A percentile compares a stretch with the other conserved stretches of the same genome.
These are phyloP conservation scores for Entonaema liquescens DNA, from an alignment of 495 filamentous ascomycete species.

Conservation along the genomic window DNA sequence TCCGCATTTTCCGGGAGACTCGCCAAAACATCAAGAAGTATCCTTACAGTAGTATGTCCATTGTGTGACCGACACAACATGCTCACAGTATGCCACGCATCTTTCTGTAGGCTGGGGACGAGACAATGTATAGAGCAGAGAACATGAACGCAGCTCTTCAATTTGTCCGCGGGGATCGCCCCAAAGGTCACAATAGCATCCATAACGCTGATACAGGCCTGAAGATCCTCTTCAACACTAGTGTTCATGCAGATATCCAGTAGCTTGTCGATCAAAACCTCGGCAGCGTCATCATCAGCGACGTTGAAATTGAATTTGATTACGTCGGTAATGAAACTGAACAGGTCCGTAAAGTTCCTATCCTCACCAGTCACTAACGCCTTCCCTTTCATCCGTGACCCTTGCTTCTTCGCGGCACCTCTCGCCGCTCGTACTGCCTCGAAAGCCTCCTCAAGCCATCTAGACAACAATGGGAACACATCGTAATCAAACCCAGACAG, in stretches of 20 bases:
- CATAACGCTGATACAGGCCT: slow-evolving; percentile 77
- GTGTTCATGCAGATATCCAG: slow-evolving; percentile 81
- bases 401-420: slow-evolving; percentile 54
- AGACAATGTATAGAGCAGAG: slow-evolving; percentile 84
- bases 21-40: slow-evolving; percentile 69
- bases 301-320: slow-evolving; percentile 85
- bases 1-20: slow-evolving; percentile 56
- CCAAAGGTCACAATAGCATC: slow-evolving; percentile 82
- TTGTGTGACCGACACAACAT: slow-evolving; percentile 83
- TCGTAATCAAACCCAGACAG: slow-evolving; percentile 71
- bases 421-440: slow-evolving; percentile 60
- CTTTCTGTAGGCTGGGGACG: slow-evolving; percentile 71
- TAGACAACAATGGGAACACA: slow-evolving; percentile 65
- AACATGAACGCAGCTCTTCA: slow-evolving; percentile 76
- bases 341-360: slow-evolving; percentile 70
- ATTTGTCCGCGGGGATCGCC: slow-evolving; percentile 71
- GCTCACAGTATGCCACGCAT: slow-evolving; percentile 77
- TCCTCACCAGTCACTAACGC: slow-evolving; percentile 67
- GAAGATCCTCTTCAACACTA: slow-evolving; percentile 74
- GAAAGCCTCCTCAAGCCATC: slow-evolving; percentile 66
- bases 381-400: slow-evolving; percentile 60
- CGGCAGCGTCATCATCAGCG: slow-evolving; percentile 72
- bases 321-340: slow-evolving; percentile 78
- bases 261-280: slow-evolving; percentile 69
- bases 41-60: slow-evolving; percentile 72